A percentile compares a stretch with the other conserved stretches of the same genome.
Conservation (phyloP, 2,329 filamentous ascomycete species). For the Didymella pinodella region DNA sequence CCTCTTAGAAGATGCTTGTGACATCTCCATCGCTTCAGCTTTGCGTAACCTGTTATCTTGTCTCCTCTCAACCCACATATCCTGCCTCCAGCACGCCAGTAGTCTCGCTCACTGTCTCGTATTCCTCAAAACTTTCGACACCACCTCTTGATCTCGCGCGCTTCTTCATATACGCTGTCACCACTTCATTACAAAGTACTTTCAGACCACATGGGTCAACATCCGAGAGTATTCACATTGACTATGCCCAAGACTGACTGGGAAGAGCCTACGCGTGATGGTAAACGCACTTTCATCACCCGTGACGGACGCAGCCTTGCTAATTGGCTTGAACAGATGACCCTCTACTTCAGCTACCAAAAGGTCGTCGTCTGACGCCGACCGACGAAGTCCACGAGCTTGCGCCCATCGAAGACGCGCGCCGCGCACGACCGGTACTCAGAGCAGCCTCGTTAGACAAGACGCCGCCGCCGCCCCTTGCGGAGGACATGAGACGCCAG, state of each 20-base stretch:
- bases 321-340: not conserved
- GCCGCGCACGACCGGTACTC: no score
- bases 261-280: slow-evolving; percentile 3
- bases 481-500: not conserved
- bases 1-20: not conserved
- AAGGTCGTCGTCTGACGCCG: not conserved
- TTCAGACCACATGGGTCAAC: not conserved
- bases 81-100: not conserved
- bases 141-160: not conserved
- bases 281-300: not conserved
- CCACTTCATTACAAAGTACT: not conserved
- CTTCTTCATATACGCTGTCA: not conserved
- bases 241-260: slow-evolving; percentile 7
- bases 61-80: not conserved
- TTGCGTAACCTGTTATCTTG: no score
- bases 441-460: not conserved
- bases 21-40: not conserved
- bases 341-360: not conserved
- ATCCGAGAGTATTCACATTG: not conserved
- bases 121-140: not conserved
- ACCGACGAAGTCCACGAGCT: not conserved
- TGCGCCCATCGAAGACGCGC: not conserved
- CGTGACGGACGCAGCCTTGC: not conserved
- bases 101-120: not conserved
- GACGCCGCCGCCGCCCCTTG: not conserved